phyloP scores from a whole-genome alignment of 1,284 basidiomycete species.

The Pyrrhoderma noxium region DNA sequence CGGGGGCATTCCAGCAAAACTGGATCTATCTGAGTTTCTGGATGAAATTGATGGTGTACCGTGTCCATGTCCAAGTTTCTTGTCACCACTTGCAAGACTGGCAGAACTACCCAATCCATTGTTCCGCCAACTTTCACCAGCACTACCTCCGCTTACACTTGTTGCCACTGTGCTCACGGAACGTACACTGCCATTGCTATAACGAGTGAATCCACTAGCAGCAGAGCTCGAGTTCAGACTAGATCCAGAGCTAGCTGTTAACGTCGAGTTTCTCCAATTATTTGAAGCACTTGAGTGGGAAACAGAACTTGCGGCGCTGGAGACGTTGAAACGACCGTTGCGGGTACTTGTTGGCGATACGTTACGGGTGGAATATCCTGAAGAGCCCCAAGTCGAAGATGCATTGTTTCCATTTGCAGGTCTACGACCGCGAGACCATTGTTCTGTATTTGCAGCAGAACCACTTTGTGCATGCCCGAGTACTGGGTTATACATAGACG shows the following conservation, averaged over 20 bases:
- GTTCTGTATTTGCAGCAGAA: slow-evolving; percentile 21
- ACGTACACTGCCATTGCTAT: slow-evolving; percentile 65
- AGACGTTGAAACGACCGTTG: slow-evolving; percentile 20
- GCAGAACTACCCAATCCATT: slow-evolving; percentile 21
- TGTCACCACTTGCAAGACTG: slow-evolving; percentile 21
- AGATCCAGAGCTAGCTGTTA: slow-evolving; percentile 58
- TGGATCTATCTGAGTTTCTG: slow-evolving; percentile 27
- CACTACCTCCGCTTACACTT: slow-evolving; percentile 51
- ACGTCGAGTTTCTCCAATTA: slow-evolving; percentile 69
- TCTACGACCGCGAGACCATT: slow-evolving; percentile 29
- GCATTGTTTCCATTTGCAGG: slow-evolving; percentile 12
- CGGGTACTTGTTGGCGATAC: slow-evolving; percentile 51
- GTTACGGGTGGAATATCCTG: slow-evolving; percentile 31
- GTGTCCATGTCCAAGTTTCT: slow-evolving; percentile 12
- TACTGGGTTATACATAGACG: slow-evolving; percentile 4
- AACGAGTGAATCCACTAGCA: slow-evolving; percentile 65
- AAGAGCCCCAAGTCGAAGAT: not conserved
- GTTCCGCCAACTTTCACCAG: slow-evolving; percentile 40
- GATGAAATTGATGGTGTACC: slow-evolving; percentile 22
- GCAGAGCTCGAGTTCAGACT: slow-evolving; percentile 62
- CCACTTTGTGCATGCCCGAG: slow-evolving; percentile 24
- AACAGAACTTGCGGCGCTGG: slow-evolving; percentile 21
- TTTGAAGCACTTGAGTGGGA: slow-evolving; percentile 52
- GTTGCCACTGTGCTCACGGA: slow-evolving; percentile 73
- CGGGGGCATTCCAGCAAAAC: slow-evolving; percentile 28